Evolutionary conservation across 192 early-diverging fungal species (phyloP), one percentile per base, ranked within the genome.

Genomic region (Entomortierella parvispora): DNA sequence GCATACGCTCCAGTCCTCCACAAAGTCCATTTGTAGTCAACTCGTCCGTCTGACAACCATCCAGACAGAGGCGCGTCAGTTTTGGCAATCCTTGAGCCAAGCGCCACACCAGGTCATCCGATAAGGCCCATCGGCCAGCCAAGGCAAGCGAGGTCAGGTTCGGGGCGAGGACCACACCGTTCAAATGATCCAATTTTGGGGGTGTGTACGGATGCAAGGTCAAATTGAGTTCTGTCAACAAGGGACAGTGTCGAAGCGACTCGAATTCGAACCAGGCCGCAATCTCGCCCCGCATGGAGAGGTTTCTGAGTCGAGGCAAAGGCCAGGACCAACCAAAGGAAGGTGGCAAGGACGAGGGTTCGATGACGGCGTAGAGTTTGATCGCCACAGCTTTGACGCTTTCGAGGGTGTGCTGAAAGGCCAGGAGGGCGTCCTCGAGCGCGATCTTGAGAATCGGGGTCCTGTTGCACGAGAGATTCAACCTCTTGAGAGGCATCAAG

Each of bases 281-380:
- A 5, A 77, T 28, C 37, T 77, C 74, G 6, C 74, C 74, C 18
- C 52, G 33, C 1, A 77, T 65, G 40, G 46, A 62, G 26, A 77
- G 20, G 2, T 48, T 37, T 0, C 54, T 31, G 18, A 77, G 26
- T 15, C 34, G 65, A 5, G 34, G n/a, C 11, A 77, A 26, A 14
- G 59, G 51, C 74, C 66, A 68, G 0, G 65, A 33, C 74, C 65
- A 77, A 8, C 74, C 74, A 53, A 77, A 77, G 0, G 33, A 50
- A n/a, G 52, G 47, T 31, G 62, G 50, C 8, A 56, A 32, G 4
- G 49, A 49, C 7, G 45, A 18, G n/a, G 60, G 20, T 17, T 61
- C 51, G 12, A 33, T 33, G 10, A 66, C 51, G 0, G 65, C 23
- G 6, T 58, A 68, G 15, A 77, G 49, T 9, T 68, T 68, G 6